Percentiles rank a stretch among this genome's conserved stretches.
phyloP scores from a whole-genome alignment of 345 rosid genomes.

The Brassica nigra region DNA sequence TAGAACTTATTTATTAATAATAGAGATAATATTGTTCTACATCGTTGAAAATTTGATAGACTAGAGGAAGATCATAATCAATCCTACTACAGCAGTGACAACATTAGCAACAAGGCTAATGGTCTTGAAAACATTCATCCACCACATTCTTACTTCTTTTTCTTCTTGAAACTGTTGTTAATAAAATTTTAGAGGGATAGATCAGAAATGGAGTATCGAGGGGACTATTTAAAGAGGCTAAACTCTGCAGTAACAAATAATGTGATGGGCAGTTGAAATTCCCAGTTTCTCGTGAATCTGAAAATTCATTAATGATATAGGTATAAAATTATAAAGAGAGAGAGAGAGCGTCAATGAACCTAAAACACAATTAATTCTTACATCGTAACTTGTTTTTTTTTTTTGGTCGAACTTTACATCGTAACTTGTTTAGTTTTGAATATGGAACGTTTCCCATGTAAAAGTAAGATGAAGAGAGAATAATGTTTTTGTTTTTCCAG shows the following conservation, averaged over 20 bases:
- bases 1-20: background rate
- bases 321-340: background rate
- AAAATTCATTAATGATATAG: background rate
- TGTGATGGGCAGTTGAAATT: background rate
- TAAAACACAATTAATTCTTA: background rate
- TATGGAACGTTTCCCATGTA: background rate
- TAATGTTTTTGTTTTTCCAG: background rate
- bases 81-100: background rate
- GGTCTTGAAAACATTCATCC: background rate
- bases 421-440: background rate
- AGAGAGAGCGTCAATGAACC: background rate
- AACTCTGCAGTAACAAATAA: background rate
- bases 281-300: constrained; percentile 6
- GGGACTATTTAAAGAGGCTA: background rate
- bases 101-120: background rate
- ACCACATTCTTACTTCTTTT: background rate
- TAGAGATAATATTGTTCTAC: background rate
- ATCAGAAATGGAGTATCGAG: background rate
- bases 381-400: background rate
- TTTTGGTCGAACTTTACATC: background rate
- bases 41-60: background rate
- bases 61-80: background rate
- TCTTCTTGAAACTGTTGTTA: background rate
- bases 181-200: background rate
- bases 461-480: background rate